phyloP scores from a whole-genome alignment of 2,329 filamentous ascomycete genomes.

The Aspergillus sp. region DNA sequence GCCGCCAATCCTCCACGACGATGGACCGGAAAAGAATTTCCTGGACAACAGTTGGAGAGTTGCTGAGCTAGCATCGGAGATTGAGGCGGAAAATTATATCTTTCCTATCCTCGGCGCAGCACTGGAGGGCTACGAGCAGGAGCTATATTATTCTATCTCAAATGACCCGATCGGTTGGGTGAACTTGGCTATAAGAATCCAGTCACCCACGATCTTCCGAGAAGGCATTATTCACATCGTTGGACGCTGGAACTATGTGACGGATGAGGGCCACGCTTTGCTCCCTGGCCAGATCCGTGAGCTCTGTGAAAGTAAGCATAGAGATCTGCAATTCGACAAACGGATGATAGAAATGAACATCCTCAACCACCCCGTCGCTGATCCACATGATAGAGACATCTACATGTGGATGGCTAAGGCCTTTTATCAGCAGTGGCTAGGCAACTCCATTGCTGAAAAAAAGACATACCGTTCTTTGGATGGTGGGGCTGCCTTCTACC shows the following conservation, averaged over 20 bases:
- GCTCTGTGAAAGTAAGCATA: slow-evolving; percentile 28
- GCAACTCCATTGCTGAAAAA: slow-evolving; percentile 42
- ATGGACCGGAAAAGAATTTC: not conserved
- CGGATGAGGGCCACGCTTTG: slow-evolving; percentile 16
- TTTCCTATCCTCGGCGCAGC: slow-evolving; percentile 50
- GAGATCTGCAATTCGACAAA: slow-evolving; percentile 27
- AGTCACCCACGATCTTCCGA: slow-evolving; percentile 30
- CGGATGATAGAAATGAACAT: slow-evolving; percentile 31
- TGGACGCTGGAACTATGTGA: slow-evolving; percentile 31
- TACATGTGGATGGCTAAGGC: slow-evolving; percentile 15
- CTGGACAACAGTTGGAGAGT: slow-evolving; percentile 30
- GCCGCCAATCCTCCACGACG: slow-evolving; percentile 5
- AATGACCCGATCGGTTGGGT: slow-evolving; percentile 49
- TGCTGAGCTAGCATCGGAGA: slow-evolving; percentile 49
- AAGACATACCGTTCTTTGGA: slow-evolving; percentile 44
- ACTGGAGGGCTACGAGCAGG: slow-evolving; percentile 48
- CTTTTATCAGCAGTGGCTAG: slow-evolving; percentile 47
- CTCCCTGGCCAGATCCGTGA: slow-evolving; percentile 23
- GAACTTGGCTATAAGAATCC: slow-evolving; percentile 29
- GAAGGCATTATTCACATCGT: slow-evolving; percentile 35
- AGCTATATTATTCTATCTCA: slow-evolving; percentile 49
- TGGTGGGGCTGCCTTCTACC: slow-evolving; percentile 51
- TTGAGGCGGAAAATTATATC: slow-evolving; percentile 47
- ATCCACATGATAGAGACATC: not conserved
- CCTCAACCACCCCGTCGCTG: slow-evolving; percentile 22